Evolutionary conservation across 2,329 filamentous ascomycete genomes (phyloP), one percentile per base, ranked within the genome.

Genomic region (Colletotrichum shisoi): DNA sequence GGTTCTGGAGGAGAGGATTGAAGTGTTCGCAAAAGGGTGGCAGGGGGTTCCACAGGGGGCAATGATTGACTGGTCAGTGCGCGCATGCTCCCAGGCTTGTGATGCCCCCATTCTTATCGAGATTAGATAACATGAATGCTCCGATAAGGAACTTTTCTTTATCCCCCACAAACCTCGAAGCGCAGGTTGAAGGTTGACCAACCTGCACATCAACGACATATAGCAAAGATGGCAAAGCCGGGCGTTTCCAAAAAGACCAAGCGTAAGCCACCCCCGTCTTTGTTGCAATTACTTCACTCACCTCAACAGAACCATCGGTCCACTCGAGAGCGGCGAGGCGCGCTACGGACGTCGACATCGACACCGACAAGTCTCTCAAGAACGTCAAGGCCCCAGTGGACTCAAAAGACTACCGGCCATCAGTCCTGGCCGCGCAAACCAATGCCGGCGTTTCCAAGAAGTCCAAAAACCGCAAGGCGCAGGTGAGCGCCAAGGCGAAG

Each of bases 271-370:
- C 46, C 51, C 11, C 17, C 4, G 7, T 48, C 21, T 15, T 0
- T 1, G 2, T 17, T 49, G 7, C 8, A 44, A 11, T 34, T 9
- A 2, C 11, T 2, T 27, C 4, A 19, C 70, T 74, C 52, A 73
- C 70, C 51, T 44, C 21, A 31, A 8, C 74, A 91, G 88, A 81
- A 62, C 82, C 83, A 45, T 91, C 90, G 4, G 78, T 87, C 65
- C 90, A 89, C 80, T 94, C 91, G 60, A 89, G 91, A 71, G 90
- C 90, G 66, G 90, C 90, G 46, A 87, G 91, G 74, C 88, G 91
- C 70, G 91, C 88, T 53, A 87, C 87, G 17, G 91, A 89, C 4
- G 89, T 90, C 31, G 83, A 87, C 73, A 88, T 92, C 77, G 80
- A 91, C 78, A 85, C 86, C 49, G 89, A 92, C 82, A 91, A 91